Evolutionary conservation across 148 eudicot species (phyloP), one percentile per base, ranked within the genome.

Genomic region (Amaranthus palmeri): DNA sequence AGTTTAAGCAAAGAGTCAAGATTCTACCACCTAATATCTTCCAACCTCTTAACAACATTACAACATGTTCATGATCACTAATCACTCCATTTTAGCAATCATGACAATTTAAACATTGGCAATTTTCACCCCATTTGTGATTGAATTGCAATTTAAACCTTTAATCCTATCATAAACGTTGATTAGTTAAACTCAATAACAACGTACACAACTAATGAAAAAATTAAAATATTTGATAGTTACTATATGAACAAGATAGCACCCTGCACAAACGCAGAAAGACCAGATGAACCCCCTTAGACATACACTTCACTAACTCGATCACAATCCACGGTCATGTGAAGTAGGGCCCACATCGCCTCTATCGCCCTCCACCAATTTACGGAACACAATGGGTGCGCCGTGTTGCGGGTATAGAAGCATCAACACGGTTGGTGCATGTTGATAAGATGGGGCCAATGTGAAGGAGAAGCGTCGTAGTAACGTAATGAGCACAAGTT

Each of bases 401-500:
- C 98, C 98, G 11, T 91, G 81, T 74, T 93, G 98, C 4, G 98
- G 97, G 76, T 91, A 82, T 0, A 93, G 86, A 42, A 93, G 88
- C 95, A 91, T 88, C 57, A 89, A 50, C 4, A 93, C 91, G 47
- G 97, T 85, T 14, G 98, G 98, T 2, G 98, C 91, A 42, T 93
- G 98, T 61, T 88, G 86, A 79, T 93, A 93, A 2, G 80, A 80
- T 2, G 98, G 88, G 54, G 95, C 79, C 66, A 91, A 71, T 13
- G 67, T 74, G 17, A 91, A 91, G 36, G 88, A 81, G 80, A 84
- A 91, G 7, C 97, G 87, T 56, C 87, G 97, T 0, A 93, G 69
- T 46, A 90, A 72, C 47, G 86, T 87, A 0, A 97, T 72, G 5
- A 91, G 76, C 9, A 89, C 90, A n/a, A 93, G 74, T 72, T 91